phyloP scores from a whole-genome alignment of 139 green algal genomes.

The Micractinium conductrix region DNA sequence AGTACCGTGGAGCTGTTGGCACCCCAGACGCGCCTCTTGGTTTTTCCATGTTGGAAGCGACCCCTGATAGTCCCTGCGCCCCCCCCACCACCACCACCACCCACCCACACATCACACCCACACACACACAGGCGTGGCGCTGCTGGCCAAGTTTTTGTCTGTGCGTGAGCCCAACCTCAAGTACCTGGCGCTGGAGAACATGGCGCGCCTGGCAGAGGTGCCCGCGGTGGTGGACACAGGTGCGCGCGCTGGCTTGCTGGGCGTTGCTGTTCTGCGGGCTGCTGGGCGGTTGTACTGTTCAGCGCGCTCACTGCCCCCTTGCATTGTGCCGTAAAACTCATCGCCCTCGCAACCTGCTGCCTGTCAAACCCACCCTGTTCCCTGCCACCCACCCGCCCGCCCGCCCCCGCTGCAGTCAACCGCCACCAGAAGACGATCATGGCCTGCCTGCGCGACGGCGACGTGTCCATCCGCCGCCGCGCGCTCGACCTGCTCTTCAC shows the following conservation, averaged over 20 bases:
- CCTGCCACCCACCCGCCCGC: not conserved
- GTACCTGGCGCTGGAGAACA: slow-evolving; percentile 94
- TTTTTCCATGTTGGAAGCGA: too few relatives aligned
- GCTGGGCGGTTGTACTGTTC: too few relatives aligned
- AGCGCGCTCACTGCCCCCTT: not conserved
- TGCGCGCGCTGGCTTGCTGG: not conserved
- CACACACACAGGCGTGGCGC: too few relatives aligned
- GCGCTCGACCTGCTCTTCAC: slow-evolving; percentile 94
- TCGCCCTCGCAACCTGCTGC: too few relatives aligned
- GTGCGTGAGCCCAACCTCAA: slow-evolving; percentile 89
- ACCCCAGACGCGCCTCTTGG: too few relatives aligned
- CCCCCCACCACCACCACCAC: too few relatives aligned
- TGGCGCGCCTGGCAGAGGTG: slow-evolving; percentile 78
- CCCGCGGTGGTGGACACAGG: slow-evolving; percentile 60
- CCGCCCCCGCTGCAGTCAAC: not conserved
- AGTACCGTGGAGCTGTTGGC: too few relatives aligned
- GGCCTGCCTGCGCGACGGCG: slow-evolving; percentile 80
- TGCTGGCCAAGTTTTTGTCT: slow-evolving; percentile 77
- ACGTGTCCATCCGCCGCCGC: slow-evolving; percentile 90
- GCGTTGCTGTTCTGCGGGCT: not conserved
- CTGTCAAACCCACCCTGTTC: not conserved
- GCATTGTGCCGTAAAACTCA: too few relatives aligned
- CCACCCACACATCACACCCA: too few relatives aligned
- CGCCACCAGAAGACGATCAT: slow-evolving; percentile 69
- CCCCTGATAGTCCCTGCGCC: too few relatives aligned